phyloP scores from a whole-genome alignment of 768 basidiomycete species.

The Pleurotus tuber-regium region DNA sequence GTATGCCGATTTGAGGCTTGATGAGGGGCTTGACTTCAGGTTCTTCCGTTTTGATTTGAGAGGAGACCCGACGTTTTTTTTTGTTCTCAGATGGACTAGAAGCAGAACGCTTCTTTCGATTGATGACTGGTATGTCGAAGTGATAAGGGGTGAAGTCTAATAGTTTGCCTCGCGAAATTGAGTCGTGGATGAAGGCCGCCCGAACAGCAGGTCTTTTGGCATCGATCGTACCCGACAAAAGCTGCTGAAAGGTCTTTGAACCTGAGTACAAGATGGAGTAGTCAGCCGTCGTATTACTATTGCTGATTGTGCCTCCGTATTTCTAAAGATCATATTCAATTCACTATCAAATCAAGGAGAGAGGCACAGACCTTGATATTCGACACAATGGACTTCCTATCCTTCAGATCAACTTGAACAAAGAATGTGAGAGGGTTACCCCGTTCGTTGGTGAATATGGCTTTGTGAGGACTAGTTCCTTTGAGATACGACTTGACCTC shows the following conservation, averaged over 20 bases:
- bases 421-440: slow-evolving; percentile 54
- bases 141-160: slow-evolving; percentile 45
- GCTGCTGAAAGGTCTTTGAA: slow-evolving; percentile 44
- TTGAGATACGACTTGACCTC: too few species aligned
- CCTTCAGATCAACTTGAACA: slow-evolving; percentile 65
- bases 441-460: slow-evolving; percentile 40
- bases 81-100: background rate
- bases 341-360: background rate
- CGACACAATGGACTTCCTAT: slow-evolving; percentile 46
- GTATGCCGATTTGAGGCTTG: slow-evolving; percentile 1
- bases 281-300: slow-evolving; percentile 53
- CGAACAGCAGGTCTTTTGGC: slow-evolving; percentile 47
- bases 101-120: slow-evolving; percentile 10
- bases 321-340: slow-evolving; percentile 37
- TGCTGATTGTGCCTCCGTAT: slow-evolving; percentile 61
- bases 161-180: slow-evolving; percentile 38
- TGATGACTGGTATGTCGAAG: slow-evolving; percentile 29
- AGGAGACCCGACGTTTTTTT: background rate
- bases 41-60: background rate
- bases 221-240: slow-evolving; percentile 32
- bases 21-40: background rate
- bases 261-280: slow-evolving; percentile 56
- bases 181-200: slow-evolving; percentile 53
- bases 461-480: too few species aligned
- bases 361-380: slow-evolving; percentile 55